These are phyloP conservation scores for Sarocladiaceae sp. DNA, from an alignment of 2,329 filamentous ascomycete genomes.

Conservation along the genomic window DNA sequence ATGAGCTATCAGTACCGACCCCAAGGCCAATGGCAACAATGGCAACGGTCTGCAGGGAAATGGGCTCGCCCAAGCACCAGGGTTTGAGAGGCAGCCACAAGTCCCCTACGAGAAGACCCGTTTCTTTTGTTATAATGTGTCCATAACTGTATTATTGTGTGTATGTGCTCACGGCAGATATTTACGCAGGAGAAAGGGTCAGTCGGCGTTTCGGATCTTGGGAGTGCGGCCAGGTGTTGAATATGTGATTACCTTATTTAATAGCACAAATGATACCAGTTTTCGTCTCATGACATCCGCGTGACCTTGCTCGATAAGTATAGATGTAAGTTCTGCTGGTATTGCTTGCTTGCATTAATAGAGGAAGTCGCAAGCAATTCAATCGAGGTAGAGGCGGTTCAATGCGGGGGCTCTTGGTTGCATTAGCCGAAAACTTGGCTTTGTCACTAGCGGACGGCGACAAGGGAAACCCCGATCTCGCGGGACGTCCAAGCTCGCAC, in stretches of 20 bases:
- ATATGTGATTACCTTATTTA: not conserved
- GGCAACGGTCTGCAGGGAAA: slow-evolving; percentile 19
- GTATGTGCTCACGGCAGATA: not conserved
- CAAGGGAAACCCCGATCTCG: not conserved
- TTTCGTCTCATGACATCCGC: too few relatives aligned
- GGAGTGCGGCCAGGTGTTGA: not conserved
- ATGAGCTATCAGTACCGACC: slow-evolving; percentile 19
- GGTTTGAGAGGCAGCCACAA: slow-evolving; percentile 14
- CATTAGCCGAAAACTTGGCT: slow-evolving; percentile 6
- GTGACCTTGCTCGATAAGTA: too few relatives aligned
- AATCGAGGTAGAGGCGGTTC: not conserved
- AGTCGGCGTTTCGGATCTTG: not conserved
- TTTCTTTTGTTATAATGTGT: slow-evolving; percentile 13
- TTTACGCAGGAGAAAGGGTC: not conserved
- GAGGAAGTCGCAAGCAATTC: too few relatives aligned
- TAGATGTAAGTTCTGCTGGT: too few relatives aligned
- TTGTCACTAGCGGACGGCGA: not conserved
- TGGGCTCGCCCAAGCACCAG: slow-evolving; percentile 21
- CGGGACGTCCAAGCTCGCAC: not conserved
- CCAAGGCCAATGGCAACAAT: slow-evolving; percentile 20
- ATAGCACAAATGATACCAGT: slow-evolving; percentile 1
- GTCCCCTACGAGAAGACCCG: not conserved
- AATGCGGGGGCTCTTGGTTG: not conserved
- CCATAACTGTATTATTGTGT: not conserved
- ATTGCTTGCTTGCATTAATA: too few relatives aligned